Evolutionary conservation across 257 asterid species (phyloP).

Genomic region (Plantago elongata): DNA sequence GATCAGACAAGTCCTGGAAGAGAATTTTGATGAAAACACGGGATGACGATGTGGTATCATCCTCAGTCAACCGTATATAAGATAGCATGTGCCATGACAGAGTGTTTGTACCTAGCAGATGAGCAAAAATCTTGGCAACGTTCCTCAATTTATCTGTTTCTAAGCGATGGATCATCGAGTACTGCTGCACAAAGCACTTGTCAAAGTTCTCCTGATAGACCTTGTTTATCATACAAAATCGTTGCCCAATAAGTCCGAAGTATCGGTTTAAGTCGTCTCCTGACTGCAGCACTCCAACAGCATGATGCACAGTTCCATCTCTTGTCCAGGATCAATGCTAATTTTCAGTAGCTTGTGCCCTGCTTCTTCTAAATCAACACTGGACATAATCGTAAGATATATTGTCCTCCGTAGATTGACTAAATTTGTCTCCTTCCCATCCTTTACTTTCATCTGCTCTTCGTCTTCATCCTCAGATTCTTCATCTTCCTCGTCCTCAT

Average conservation of each 20-base stretch:
- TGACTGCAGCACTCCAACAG: conserved; percentile 57
- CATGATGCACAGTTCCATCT: conserved; percentile 59
- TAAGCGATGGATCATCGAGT: conserved; percentile 47
- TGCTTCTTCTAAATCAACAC: conserved; percentile 56
- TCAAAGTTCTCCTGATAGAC: conserved; percentile 48
- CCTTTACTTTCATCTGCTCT: conserved; percentile 44
- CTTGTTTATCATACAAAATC: conserved; percentile 50
- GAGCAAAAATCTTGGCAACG: conserved; percentile 57
- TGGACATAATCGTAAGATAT: conserved; percentile 46
- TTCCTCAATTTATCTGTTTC: conserved; percentile 49
- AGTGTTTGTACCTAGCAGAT: conserved; percentile 45
- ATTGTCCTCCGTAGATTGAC: conserved; percentile 46
- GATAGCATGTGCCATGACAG: conserved; percentile 55
- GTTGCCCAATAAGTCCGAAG: conserved; percentile 55
- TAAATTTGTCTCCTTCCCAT: conserved; percentile 45
- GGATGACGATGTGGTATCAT: conserved; percentile 52
- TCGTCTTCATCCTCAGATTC: conserved; percentile 35
- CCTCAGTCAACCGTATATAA: conserved; percentile 48
- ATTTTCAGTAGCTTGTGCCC: conserved; percentile 44
- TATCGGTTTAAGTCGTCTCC: conserved; percentile 52
- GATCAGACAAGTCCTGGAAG: conserved; percentile 74
- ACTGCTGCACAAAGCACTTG: conserved; percentile 48
- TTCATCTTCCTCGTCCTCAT: background rate
- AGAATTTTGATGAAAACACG: conserved; percentile 52
- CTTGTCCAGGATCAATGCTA: conserved; percentile 54